Conservation (phyloP, 139 green algal species). For the Chlamydomonas sp. region DNA sequence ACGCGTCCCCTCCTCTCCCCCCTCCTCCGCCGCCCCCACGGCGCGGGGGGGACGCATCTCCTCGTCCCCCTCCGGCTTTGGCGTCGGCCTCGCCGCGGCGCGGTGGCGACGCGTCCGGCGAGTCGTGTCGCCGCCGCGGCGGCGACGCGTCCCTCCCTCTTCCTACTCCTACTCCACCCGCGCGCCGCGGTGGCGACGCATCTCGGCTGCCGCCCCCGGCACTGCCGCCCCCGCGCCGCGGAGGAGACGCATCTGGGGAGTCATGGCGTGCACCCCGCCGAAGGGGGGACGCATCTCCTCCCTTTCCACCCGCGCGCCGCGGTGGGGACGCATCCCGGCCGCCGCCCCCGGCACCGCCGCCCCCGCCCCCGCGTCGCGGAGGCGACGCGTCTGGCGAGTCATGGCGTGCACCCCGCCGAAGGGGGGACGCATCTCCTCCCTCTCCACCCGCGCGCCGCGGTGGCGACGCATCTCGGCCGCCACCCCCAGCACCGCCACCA, state of each 20-base stretch:
- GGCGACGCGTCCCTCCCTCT: conserved; percentile 19
- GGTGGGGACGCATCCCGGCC: conserved; percentile 27
- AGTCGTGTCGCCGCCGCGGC: conserved; percentile 17
- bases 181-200: conserved; percentile 25
- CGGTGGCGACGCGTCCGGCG: conserved; percentile 26
- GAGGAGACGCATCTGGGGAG: conserved; percentile 24
- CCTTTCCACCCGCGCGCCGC: conserved; percentile 7
- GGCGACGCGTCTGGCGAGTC: conserved; percentile 19
- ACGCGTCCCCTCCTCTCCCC: conserved; percentile 20
- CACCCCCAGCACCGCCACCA: no score
- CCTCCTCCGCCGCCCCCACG: no score
- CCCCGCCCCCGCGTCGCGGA: conserved; percentile 18
- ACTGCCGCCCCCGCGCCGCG: conserved; percentile 13
- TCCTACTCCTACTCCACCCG: conserved; percentile 5
- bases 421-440: conserved; percentile 11
- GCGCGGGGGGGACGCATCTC: no score
- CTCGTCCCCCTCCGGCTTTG: no score
- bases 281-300: conserved; percentile 24
- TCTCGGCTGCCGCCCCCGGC: conserved; percentile 21
- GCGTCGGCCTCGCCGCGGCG: conserved; percentile 9
- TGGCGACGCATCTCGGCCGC: conserved; percentile 20
- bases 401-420: conserved; percentile 5
- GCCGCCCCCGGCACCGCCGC: conserved; percentile 19
- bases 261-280: conserved; percentile 18
- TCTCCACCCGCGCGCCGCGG: background rate